Evolutionary conservation across 208 protist genomes (phyloP).

Genomic region (Leishmania mexicana): DNA sequence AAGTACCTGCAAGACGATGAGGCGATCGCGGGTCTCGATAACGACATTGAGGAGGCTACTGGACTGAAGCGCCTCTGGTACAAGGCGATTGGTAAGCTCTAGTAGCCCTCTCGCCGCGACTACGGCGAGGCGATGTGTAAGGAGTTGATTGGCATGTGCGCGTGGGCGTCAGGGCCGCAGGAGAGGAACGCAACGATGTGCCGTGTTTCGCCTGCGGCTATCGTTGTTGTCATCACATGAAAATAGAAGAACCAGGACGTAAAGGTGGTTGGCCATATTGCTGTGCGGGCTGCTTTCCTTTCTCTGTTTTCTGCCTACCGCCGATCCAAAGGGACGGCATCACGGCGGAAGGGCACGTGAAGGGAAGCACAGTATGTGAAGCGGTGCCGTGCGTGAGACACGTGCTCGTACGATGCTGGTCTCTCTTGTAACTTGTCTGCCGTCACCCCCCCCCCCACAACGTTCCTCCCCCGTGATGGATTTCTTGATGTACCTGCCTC

Average conservation of each 20-base stretch:
- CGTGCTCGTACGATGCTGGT: not conserved
- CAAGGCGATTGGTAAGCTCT: conserved; percentile 84
- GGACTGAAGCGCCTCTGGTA: conserved; percentile 75
- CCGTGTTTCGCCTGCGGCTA: not conserved
- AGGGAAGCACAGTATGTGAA: not conserved
- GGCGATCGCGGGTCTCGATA: conserved; percentile 38
- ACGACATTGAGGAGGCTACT: conserved; percentile 56
- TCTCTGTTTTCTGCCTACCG: not conserved
- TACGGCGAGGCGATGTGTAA: not conserved
- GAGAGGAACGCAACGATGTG: not conserved
- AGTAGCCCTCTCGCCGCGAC: conserved; percentile 8
- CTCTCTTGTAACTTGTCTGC: not conserved
- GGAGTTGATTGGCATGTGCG: not conserved
- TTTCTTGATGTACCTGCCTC: not conserved
- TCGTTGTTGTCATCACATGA: conserved; percentile 1
- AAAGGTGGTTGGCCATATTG: not conserved
- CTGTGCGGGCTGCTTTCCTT: not conserved
- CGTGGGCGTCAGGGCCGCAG: not conserved
- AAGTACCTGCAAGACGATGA: conserved; percentile 60
- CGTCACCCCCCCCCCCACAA: no score
- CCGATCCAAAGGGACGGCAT: not conserved
- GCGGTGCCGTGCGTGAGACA: not conserved
- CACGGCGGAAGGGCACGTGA: not conserved
- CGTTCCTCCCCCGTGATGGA: not conserved
- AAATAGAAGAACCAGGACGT: not conserved